phyloP scores from a whole-genome alignment of 164 flowering plant genomes.

The Tetracentron sinense region DNA sequence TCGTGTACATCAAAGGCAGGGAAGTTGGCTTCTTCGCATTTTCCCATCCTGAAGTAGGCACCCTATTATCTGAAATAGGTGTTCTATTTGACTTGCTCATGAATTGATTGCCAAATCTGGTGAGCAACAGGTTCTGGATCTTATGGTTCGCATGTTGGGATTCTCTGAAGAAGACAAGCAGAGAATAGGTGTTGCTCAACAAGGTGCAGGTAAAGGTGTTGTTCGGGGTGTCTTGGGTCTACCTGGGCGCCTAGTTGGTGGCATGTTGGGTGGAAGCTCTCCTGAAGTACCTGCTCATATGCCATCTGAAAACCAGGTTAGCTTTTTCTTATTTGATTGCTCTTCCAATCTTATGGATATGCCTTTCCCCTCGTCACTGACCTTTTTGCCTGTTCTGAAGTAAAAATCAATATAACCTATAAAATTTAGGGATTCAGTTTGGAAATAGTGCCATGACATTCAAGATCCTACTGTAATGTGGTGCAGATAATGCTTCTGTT shows the following conservation, averaged over 20 bases:
- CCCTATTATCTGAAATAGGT: neutral
- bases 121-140: slow-evolving; percentile 77
- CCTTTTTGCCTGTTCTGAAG: neutral
- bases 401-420: neutral
- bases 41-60: neutral
- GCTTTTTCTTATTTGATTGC: slow-evolving; percentile 1
- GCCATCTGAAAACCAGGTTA: slow-evolving; percentile 78
- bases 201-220: slow-evolving; percentile 91
- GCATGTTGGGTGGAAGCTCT: slow-evolving; percentile 80
- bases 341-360: neutral
- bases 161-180: slow-evolving; percentile 96
- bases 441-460: neutral
- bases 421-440: neutral
- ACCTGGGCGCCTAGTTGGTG: slow-evolving; percentile 97
- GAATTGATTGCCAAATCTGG: slow-evolving; percentile 7
- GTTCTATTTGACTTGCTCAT: neutral
- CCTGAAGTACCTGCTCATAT: slow-evolving; percentile 36
- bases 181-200: slow-evolving; percentile 87
- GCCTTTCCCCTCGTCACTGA: neutral
- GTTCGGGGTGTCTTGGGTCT: slow-evolving; percentile 94
- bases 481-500: too few relatives aligned
- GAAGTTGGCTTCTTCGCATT: neutral
- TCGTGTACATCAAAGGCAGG: neutral
- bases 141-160: slow-evolving; percentile 96
- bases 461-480: too few relatives aligned